These are phyloP conservation scores for Cryptosporidium parvum DNA, from an alignment of 169 alveolate species.

Conservation along the genomic window DNA sequence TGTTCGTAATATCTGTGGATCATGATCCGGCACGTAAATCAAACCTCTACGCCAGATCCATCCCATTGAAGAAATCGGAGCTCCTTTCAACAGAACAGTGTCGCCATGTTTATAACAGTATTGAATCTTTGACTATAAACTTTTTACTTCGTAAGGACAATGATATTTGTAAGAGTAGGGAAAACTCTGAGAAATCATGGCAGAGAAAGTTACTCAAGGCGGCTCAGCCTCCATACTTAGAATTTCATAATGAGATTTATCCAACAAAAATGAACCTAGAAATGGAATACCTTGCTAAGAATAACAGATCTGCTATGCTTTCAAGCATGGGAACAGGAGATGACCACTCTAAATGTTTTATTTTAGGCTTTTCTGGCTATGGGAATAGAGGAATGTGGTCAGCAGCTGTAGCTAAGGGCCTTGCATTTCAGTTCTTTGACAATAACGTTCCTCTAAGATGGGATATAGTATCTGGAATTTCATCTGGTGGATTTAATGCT, in stretches of 20 bases:
- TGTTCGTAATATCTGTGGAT: neutral
- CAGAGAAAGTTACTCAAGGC: constrained; percentile 39
- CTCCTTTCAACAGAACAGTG: constrained; percentile 48
- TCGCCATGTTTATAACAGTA: neutral
- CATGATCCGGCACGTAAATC: neutral
- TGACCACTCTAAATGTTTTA: constrained; percentile 64
- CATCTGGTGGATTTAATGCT: constrained; percentile 73
- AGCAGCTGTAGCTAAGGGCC: constrained; percentile 73
- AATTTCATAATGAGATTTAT: constrained; percentile 33
- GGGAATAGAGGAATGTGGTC: constrained; percentile 76
- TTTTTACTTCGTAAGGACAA: constrained; percentile 8
- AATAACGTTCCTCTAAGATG: constrained; percentile 70
- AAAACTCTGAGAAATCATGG: constrained; percentile 20
- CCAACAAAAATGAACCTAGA: constrained; percentile 33
- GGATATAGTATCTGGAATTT: constrained; percentile 73
- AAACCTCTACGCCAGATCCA: neutral
- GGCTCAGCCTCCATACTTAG: constrained; percentile 58
- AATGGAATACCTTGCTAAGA: constrained; percentile 10
- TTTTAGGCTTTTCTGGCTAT: constrained; percentile 58
- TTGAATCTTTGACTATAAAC: constrained; percentile 22
- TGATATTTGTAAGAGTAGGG: constrained; percentile 9
- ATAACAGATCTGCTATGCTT: constrained; percentile 54
- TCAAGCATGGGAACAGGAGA: constrained; percentile 51
- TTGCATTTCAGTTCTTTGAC: constrained; percentile 65
- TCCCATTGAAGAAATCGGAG: constrained; percentile 17